Base-by-base conservation (phyloP, 2,329 filamentous ascomycete species). In the Phymatotrichopsis omnivora region DNA sequence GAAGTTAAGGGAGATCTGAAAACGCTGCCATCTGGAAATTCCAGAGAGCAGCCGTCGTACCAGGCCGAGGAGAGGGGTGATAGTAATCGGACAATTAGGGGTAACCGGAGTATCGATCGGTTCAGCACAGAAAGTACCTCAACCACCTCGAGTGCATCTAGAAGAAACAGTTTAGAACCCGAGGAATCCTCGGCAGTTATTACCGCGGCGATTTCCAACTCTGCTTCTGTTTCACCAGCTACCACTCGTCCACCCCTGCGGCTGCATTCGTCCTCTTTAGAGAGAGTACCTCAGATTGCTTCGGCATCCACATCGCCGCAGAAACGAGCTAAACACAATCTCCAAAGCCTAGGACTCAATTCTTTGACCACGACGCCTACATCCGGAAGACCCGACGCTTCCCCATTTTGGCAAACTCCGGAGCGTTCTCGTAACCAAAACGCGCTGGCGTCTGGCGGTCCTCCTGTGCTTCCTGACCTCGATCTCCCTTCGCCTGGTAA, bases 341-440 rank as follows among this genome's bases (percentile, higher is more conserved):
- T 42, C 33, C 24, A 38, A 38, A 39, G 33, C 46, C 47, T 42
- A 23, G 42, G 33, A 25, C 39, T 38, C 27, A 42, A 32, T 31
- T 42, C 43, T 43, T 42, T 49, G 27, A 51, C 41, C 11, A 49
- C 49, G 20, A 52, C 49, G 17, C 43, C 49, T 34, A 46, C 42
- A 24, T 52, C 52, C 28, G 38, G 49, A 37, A 45, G 41, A 33
- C 50, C 39, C 33, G 49, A 54, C 20, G 50, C 38, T 27, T 50
- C 49, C 33, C 45, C 40, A 31, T 42, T 38, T 35, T 52, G 52
- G 45, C 44, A 50, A 47, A 35, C 46, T 40, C 24, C 45, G 40
- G 40, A 25, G 36, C 27, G 20, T 36, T 33, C 35, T 22, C 31
- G 20, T 32, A 37, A 35, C 33, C 31, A 36, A 47, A 34, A 40